Percentiles rank a stretch among this genome's conserved stretches.
Conservation (phyloP, 768 basidiomycete genomes). For the Trametes cinnabarina region DNA sequence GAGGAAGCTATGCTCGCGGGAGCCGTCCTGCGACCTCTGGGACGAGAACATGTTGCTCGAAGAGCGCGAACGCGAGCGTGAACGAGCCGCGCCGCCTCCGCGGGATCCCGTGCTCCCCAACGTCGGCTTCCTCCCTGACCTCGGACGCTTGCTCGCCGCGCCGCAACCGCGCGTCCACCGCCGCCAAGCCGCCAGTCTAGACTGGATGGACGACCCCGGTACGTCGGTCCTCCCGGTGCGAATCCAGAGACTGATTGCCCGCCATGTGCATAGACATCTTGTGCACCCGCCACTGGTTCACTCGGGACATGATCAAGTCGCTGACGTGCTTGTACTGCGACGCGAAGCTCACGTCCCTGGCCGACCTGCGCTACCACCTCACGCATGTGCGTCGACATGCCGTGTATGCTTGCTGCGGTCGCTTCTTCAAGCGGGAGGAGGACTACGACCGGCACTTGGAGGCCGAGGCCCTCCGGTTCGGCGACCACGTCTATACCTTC, state of each 20-base stretch:
- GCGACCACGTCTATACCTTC: not conserved
- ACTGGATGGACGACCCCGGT: constrained; percentile 26
- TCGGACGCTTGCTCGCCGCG: not conserved
- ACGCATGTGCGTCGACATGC: constrained; percentile 20
- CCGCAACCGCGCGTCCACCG: not conserved
- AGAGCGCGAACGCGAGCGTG: constrained; percentile 30
- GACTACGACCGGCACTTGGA: constrained; percentile 24
- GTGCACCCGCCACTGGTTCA: constrained; percentile 24
- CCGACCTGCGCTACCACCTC: constrained; percentile 29
- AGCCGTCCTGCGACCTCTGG: constrained; percentile 38
- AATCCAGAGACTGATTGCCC: too few relatives aligned
- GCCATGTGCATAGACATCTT: constrained; percentile 13
- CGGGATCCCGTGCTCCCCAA: too few relatives aligned
- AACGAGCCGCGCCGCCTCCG: constrained; percentile 1
- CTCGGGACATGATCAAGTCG: constrained; percentile 23
- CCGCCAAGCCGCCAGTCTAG: not conserved
- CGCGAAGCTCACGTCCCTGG: constrained; percentile 23
- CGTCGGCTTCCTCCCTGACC: too few relatives aligned
- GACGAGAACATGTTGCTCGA: constrained; percentile 38
- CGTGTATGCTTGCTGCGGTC: constrained; percentile 30
- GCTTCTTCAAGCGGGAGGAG: constrained; percentile 26
- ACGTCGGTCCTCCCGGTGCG: too few relatives aligned
- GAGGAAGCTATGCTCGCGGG: constrained; percentile 29
- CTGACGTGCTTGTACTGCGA: constrained; percentile 29
- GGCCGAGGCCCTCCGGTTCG: not conserved